Conservation (phyloP, 202 grass and related monocot species). For the Setaria italica region DNA sequence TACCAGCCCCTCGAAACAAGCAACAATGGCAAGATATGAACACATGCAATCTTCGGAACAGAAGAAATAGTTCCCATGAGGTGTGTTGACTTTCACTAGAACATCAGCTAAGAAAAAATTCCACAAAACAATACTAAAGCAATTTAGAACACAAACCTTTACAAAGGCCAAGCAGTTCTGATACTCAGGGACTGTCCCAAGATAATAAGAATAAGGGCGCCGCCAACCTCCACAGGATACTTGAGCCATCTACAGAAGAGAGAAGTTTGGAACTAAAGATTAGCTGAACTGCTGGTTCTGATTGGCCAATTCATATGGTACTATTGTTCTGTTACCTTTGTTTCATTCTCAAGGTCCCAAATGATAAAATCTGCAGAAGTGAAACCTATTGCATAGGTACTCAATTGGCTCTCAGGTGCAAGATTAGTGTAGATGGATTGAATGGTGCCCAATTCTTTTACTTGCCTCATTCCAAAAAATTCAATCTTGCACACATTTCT, state of each 20-base stretch:
- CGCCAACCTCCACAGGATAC: conserved; percentile 96
- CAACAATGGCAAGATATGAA: neutral
- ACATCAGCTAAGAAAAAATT: conserved; percentile 11
- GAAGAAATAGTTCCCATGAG: conserved; percentile 33
- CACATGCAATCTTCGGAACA: conserved; percentile 9
- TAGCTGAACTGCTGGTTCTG: conserved; percentile 10
- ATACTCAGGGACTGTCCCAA: conserved; percentile 66
- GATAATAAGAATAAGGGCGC: conserved; percentile 87
- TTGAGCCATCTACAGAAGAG: conserved; percentile 63
- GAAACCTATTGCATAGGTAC: conserved; percentile 84
- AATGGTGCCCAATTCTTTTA: conserved; percentile 88
- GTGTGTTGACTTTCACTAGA: neutral
- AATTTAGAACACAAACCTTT: conserved; percentile 67
- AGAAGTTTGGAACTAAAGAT: conserved; percentile 9
- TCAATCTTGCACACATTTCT: conserved; percentile 56
- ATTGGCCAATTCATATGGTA: conserved; percentile 28
- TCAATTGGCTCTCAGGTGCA: conserved; percentile 34
- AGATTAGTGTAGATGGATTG: conserved; percentile 63
- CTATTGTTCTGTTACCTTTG: conserved; percentile 61
- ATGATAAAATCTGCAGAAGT: conserved; percentile 95
- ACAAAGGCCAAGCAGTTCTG: conserved; percentile 93
- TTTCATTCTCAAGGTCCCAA: conserved; percentile 93
- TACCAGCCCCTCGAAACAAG: conserved; percentile 26
- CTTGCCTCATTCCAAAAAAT: conserved; percentile 90
- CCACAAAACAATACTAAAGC: conserved; percentile 24